phyloP scores from a whole-genome alignment of 2,329 filamentous ascomycete genomes.

The Colletotrichum musae region DNA sequence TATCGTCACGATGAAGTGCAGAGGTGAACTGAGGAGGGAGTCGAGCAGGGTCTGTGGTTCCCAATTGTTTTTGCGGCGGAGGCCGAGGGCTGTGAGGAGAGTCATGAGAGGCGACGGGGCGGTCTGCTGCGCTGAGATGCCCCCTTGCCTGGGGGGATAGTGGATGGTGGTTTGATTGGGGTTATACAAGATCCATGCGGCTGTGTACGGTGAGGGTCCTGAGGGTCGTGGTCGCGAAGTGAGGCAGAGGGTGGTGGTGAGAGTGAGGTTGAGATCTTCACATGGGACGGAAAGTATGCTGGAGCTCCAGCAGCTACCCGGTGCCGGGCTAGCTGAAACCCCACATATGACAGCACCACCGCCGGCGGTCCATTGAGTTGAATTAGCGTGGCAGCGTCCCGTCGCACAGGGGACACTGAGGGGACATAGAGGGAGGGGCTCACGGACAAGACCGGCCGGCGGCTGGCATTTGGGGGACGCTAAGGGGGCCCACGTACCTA shows the following conservation, averaged over 20 bases:
- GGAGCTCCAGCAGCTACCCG: conserved; percentile 17
- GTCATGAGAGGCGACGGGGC: conserved; percentile 53
- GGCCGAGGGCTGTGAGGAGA: conserved; percentile 60
- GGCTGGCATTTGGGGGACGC: conserved; percentile 25
- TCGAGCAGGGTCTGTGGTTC: conserved; percentile 70
- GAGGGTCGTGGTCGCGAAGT: neutral
- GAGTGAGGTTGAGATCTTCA: conserved; percentile 35
- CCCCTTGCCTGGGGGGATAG: conserved; percentile 2
- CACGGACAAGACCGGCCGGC: conserved; percentile 14
- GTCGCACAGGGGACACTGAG: neutral
- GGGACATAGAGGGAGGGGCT: neutral
- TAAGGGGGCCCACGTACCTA: too few species aligned
- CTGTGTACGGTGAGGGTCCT: conserved; percentile 11
- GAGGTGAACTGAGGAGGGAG: conserved; percentile 76
- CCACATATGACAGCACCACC: conserved; percentile 37
- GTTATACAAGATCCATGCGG: conserved; percentile 26
- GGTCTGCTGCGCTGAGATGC: neutral
- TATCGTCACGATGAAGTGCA: conserved; percentile 73
- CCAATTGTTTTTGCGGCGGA: conserved; percentile 64
- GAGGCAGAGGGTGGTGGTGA: conserved; percentile 17
- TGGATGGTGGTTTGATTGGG: neutral
- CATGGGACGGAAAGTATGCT: conserved; percentile 25
- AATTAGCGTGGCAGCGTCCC: conserved; percentile 14
- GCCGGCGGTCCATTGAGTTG: conserved; percentile 4
- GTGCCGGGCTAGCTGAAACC: conserved; percentile 33